phyloP scores from a whole-genome alignment of 2,329 filamentous ascomycete genomes.

The Alternaria conjuncta region DNA sequence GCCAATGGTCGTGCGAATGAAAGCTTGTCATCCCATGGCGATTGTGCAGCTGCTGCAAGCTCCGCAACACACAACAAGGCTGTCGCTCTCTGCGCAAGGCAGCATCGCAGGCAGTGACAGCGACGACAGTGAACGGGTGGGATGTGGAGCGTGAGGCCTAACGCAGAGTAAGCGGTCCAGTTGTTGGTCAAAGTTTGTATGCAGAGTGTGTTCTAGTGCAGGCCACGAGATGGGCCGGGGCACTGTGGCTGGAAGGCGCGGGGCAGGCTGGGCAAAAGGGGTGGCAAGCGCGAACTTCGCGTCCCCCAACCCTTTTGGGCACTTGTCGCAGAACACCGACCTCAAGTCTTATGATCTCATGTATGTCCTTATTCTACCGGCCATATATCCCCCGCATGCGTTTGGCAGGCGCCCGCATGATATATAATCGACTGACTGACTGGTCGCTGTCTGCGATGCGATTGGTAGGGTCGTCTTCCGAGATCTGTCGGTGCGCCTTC shows the following conservation, averaged over 20 bases:
- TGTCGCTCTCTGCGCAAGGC: slow-evolving; percentile 1
- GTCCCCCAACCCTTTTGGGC: background rate
- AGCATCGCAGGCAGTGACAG: background rate
- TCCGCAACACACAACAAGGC: background rate
- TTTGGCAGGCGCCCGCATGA: background rate
- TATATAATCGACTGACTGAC: background rate
- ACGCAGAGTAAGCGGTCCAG: background rate
- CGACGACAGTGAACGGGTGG: background rate
- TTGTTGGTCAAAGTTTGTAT: background rate
- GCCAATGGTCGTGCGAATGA: background rate
- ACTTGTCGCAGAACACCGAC: background rate
- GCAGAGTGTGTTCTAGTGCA: background rate
- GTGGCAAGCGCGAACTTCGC: background rate
- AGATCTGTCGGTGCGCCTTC: background rate
- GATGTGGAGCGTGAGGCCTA: background rate
- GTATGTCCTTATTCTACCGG: background rate
- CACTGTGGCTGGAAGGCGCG: background rate
- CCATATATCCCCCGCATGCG: background rate
- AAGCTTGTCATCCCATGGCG: background rate
- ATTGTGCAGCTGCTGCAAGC: background rate
- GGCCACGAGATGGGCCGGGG: background rate
- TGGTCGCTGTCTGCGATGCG: background rate
- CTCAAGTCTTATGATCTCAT: background rate
- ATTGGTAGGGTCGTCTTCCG: background rate
- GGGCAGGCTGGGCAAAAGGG: background rate